Conservation (phyloP, 768 basidiomycete species). For the Antrodiella citrinella region DNA sequence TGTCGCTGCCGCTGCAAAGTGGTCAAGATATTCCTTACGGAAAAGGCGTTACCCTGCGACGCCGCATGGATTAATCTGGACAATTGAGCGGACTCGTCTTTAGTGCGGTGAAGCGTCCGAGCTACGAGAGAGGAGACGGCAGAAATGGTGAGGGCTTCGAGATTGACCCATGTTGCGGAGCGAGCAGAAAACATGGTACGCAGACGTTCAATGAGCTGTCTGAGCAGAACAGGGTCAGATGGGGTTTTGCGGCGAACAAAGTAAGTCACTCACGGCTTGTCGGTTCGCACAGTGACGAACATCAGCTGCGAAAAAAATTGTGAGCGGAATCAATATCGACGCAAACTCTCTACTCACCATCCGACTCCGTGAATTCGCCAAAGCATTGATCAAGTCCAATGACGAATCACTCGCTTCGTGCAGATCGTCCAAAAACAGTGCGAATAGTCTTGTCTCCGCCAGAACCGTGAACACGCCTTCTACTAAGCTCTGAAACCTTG, state of each 20-base stretch:
- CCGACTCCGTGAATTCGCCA: conserved; percentile 56
- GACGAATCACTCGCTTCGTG: conserved; percentile 75
- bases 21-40: conserved; percentile 53
- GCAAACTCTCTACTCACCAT: conserved; percentile 37
- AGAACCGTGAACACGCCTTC: conserved; percentile 64
- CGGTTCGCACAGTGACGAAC: conserved; percentile 54
- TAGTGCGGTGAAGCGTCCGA: conserved; percentile 50
- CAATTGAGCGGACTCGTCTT: conserved; percentile 46
- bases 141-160: conserved; percentile 50
- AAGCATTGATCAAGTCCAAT: conserved; percentile 54
- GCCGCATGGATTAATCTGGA: conserved; percentile 47
- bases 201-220: conserved; percentile 40
- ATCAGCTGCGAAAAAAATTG: conserved; percentile 39
- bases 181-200: conserved; percentile 49
- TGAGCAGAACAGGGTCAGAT: conserved; percentile 9
- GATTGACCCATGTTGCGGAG: conserved; percentile 58
- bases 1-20: conserved; percentile 57
- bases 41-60: conserved; percentile 66
- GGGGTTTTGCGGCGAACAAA: neutral
- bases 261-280: conserved; percentile 35
- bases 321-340: conserved; percentile 1
- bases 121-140: conserved; percentile 55
- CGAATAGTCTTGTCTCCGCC: conserved; percentile 62
- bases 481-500: conserved; percentile 62
- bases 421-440: conserved; percentile 64